Evolutionary conservation across 1,284 basidiomycete species (phyloP).

Genomic region (Rhizoctonia solani): DNA sequence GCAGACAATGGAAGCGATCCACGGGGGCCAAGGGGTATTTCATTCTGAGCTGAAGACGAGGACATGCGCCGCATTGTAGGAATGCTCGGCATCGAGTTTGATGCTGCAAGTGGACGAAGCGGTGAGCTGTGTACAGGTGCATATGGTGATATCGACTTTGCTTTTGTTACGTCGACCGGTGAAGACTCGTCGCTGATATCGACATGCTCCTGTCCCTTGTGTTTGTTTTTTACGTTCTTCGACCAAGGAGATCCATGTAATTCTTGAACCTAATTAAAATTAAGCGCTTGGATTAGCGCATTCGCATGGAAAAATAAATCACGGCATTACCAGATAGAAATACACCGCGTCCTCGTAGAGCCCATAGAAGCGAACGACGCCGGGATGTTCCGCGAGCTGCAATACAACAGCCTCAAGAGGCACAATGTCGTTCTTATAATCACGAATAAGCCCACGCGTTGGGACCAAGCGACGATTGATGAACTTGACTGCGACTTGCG

Average conservation of each 20-base stretch:
- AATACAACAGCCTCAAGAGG: conserved; percentile 84
- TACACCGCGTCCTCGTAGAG: conserved; percentile 81
- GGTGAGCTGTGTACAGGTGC: conserved; percentile 30
- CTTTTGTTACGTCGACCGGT: background rate
- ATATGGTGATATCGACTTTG: conserved; percentile 11
- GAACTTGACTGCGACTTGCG: conserved; percentile 91
- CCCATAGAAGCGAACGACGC: conserved; percentile 81
- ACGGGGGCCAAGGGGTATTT: background rate
- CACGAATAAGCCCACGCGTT: conserved; percentile 76
- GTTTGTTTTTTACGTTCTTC: conserved; percentile 28
- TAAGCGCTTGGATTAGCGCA: conserved; percentile 7
- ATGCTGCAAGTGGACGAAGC: conserved; percentile 23
- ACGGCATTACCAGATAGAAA: conserved; percentile 76
- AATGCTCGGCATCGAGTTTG: conserved; percentile 20
- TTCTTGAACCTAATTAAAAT: conserved; percentile 73
- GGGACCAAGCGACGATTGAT: conserved; percentile 86
- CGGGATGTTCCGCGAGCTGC: conserved; percentile 72
- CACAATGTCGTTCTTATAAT: conserved; percentile 60
- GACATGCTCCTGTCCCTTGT: conserved; percentile 2
- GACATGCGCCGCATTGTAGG: background rate
- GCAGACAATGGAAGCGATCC: conserved; percentile 24
- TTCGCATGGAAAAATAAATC: background rate
- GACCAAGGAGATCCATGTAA: conserved; percentile 88
- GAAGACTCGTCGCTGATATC: conserved; percentile 19
- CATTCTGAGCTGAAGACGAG: background rate